phyloP scores from a whole-genome alignment of 2,329 filamentous ascomycete genomes.

The Ophiostoma australiae region DNA sequence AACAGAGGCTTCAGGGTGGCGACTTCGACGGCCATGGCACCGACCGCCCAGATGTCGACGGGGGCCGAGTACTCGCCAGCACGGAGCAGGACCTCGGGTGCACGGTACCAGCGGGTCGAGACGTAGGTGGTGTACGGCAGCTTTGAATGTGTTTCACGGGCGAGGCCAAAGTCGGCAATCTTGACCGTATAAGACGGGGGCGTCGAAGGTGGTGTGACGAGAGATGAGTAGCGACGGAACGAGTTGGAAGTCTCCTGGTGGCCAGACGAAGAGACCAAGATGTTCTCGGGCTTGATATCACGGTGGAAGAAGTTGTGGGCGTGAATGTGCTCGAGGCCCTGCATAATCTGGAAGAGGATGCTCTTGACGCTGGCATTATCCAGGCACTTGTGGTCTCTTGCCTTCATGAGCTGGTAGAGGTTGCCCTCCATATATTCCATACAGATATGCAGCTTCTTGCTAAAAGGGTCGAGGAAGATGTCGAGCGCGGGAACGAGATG shows the following conservation, averaged over 20 bases:
- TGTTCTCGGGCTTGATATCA: conserved; percentile 99
- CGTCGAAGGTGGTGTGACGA: conserved; percentile 92
- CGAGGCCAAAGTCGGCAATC: conserved; percentile 95
- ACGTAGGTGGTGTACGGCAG: conserved; percentile 97
- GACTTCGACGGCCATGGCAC: conserved; percentile 97
- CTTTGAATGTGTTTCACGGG: conserved; percentile 95
- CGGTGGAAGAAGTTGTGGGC: conserved; percentile 97
- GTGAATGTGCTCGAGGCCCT: conserved; percentile 94
- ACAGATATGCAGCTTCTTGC: conserved; percentile 91
- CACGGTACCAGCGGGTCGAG: conserved; percentile 96
- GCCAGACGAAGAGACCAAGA: conserved; percentile 86
- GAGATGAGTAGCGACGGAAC: conserved; percentile 85
- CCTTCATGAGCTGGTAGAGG: conserved; percentile 97
- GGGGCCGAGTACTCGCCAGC: conserved; percentile 96
- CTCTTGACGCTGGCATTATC: conserved; percentile 93
- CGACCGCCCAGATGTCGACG: conserved; percentile 97
- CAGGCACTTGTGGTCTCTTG: conserved; percentile 87
- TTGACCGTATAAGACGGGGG: conserved; percentile 94
- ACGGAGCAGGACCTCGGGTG: conserved; percentile 86
- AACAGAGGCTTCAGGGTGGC: conserved; percentile 95
- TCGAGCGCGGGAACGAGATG: conserved; percentile 96
- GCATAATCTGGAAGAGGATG: conserved; percentile 94
- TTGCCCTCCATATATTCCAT: conserved; percentile 99
- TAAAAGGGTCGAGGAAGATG: conserved; percentile 95
- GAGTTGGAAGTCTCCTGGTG: conserved; percentile 76